Evolutionary conservation across 108 stramenopile species (phyloP), one percentile per base, ranked within the genome.

Genomic region (Poteriospumella lacustris): DNA sequence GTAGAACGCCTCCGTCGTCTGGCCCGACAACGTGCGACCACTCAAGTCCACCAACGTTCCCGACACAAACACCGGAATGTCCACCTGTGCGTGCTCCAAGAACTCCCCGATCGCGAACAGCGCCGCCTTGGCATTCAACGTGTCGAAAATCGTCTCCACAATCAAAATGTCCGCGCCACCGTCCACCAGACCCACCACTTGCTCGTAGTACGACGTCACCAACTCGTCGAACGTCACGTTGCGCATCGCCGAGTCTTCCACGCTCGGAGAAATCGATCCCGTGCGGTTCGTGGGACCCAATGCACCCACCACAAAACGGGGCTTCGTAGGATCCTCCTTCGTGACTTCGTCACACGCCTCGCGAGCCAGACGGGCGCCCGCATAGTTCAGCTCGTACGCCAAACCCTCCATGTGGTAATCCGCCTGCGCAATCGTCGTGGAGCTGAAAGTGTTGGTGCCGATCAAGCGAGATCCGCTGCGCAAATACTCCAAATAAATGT

Each of bases 221-320:
- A 98, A 88, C 91, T 98, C 97, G 79, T 96, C 95, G 85, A 97
- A 97, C 2, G 93, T 95, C 58, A 95, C 94, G 86, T 97, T 97
- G 19, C 96, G 90, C 28, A 86, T 89, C 2, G 92, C 76, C 0
- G 97, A 91, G 83, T 97, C 96, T 73, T 96, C 94, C 62, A 95
- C 95, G 41, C 92, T 91, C 19, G 94, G 95, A 34, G 93, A 93
- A 80, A 97, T 96, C 15, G 93, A 94, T 9, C 89, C 94, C 56
- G 97, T 97, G 29, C 95, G 90, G 84, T 96, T 97, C 29, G 97
- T 97, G 36, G 97, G 97, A 28, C 97, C 97, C 67, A 97, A 88
- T 34, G 95, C 94, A 58, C 97, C 97, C 41, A 92, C 89, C 44
- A 97, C 97, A 79, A 97, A 97, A 42, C 97, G 92, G 39, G 97